Evolutionary conservation across 768 basidiomycete species (phyloP).

Genomic region (Punctularia strigosozonata): DNA sequence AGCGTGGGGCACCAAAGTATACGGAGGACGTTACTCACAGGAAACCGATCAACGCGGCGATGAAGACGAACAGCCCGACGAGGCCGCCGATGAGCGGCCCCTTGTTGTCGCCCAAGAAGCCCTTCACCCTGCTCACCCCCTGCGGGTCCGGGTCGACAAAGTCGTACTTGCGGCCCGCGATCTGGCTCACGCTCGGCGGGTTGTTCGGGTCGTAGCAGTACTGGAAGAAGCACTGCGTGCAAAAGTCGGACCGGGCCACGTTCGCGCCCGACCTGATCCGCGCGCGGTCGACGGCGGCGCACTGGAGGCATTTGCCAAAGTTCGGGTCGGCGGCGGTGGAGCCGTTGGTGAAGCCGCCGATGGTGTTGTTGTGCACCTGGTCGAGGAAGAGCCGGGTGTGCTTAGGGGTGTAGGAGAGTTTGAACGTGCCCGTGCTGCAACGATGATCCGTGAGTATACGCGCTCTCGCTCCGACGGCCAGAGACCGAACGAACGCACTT

Average conservation of each 20-base stretch:
- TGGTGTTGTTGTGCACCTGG: conserved; percentile 42
- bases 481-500: conserved; percentile 31
- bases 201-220: conserved; percentile 19
- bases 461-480: background rate
- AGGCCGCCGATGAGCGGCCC: conserved; percentile 36
- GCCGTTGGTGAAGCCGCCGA: conserved; percentile 51
- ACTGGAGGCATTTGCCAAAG: conserved; percentile 58
- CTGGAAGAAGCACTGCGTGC: conserved; percentile 15
- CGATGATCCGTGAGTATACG: conserved; percentile 5
- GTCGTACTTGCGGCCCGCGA: conserved; percentile 25
- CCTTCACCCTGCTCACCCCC: conserved; percentile 28
- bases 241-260: conserved; percentile 13
- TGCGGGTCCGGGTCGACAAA: conserved; percentile 48
- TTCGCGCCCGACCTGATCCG: conserved; percentile 9
- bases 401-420: conserved; percentile 43
- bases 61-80: conserved; percentile 27
- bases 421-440: conserved; percentile 42
- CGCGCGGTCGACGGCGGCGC: conserved; percentile 42
- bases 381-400: conserved; percentile 48
- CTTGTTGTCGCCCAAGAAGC: conserved; percentile 34
- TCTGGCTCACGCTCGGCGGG: conserved; percentile 9
- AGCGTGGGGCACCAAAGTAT: too few species aligned
- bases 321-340: conserved; percentile 40
- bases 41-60: conserved; percentile 23
- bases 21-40: too few species aligned